phyloP scores from a whole-genome alignment of 305 asterid genomes.

The Solanum hybrid region DNA sequence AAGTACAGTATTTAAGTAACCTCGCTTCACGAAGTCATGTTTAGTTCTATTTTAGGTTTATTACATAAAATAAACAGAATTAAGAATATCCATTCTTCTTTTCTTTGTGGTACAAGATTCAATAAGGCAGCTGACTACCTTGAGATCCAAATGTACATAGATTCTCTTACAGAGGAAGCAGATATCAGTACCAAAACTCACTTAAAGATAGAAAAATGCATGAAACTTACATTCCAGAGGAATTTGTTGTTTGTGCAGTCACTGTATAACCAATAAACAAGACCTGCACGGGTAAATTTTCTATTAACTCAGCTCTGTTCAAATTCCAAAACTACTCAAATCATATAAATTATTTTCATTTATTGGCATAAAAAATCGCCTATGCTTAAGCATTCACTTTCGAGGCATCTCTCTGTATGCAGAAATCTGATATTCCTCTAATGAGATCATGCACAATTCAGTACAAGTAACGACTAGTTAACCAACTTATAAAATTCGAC shows the following conservation, averaged over 20 bases:
- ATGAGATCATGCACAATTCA: not conserved
- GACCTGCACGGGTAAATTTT: slow-evolving; percentile 4
- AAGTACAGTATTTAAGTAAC: not conserved
- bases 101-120: not conserved
- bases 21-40: not conserved
- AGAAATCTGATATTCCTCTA: not conserved
- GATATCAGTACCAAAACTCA: not conserved
- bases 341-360: not conserved
- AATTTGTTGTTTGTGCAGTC: slow-evolving; percentile 4
- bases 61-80: not conserved
- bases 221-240: not conserved
- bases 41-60: not conserved
- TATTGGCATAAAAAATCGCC: not conserved
- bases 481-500: not conserved
- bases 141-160: not conserved
- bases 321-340: not conserved
- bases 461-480: not conserved
- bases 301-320: not conserved
- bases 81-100: not conserved
- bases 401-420: not conserved
- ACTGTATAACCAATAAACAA: slow-evolving; percentile 6
- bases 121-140: not conserved
- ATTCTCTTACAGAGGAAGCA: not conserved
- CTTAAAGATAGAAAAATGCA: not conserved
- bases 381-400: not conserved